Base-by-base conservation (phyloP, 257 asterid genomes). In the Solanum gracilifrons region DNA sequence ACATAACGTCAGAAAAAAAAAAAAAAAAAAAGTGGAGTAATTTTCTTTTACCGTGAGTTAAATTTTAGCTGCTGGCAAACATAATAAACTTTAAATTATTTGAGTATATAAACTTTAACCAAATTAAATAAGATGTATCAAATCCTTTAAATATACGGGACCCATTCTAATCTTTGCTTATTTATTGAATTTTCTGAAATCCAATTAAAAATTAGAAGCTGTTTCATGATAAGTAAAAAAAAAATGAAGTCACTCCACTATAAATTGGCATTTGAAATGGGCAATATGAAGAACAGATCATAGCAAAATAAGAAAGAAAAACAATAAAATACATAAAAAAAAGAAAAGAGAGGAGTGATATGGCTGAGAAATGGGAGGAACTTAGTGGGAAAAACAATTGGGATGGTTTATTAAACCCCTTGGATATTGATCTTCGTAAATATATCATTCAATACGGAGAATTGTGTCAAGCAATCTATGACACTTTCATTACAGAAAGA, bases 401-500 rank as follows among this genome's bases (percentile, higher is more conserved):
- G 99, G 88, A 90, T 31, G 97, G 94, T 5, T 87, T 96, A 3
- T 71, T 96, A 21, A 93, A 95, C 7, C 98, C 98, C 98, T 33
- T 33, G 36, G 36, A 33, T 33, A 33, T 4, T 33, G 36, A 33
- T 33, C 36, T 33, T 33, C 6, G 98, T 3, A 92, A 87, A 16
- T 95, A 92, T 90, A 25, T 96, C 0, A 92, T 96, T 84, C 94
- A 93, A 76, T 96, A 93, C 68, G 99, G 97, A 1, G 91, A 94
- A 77, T 91, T 89, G 92, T 92, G 95, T 3, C 99, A 96, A 84
- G 95, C 96, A 31, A 87, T 95, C 1, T 95, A 96, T 76, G 99
- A 96, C 84, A 89, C 93, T 3, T 96, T 95, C 94, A 93, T 91
- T 87, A 74, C 90, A 1, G 94, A 91, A 7, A 90, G 74, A 83